Base-by-base conservation (phyloP, 345 rosid species). In the Melastoma malabathricum region DNA sequence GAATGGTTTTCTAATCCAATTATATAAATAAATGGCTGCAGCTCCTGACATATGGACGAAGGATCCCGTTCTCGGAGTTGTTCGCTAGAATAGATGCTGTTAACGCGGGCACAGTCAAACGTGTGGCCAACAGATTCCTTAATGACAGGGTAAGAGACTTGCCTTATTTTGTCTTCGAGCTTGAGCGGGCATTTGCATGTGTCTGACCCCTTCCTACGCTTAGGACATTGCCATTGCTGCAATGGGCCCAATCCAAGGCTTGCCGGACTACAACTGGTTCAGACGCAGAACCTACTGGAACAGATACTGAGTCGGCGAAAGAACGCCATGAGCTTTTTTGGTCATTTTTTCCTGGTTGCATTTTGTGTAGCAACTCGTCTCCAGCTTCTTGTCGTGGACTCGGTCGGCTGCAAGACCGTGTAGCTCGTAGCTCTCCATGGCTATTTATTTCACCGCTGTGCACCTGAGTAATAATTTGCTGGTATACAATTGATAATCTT, bases 251-350 rank as follows among this genome's bases (percentile, higher is more conserved):
- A 71, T 93, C 75, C 94, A 81, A 61, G 77, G 74, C 14, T 65
- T 93, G 66, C 96, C 85, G 0, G 94, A 93, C 65, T 93, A 93
- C 81, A 88, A 83, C 76, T 85, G 92, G 85, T 93, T 93, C 89
- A 78, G 97, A 74, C 97, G 99, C 74, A 77, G 97, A 60, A 88
- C 99, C 57, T 93, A 85, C 89, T 75, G 83, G 89, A 80, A 79
- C 85, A 78, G 99, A 22, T 85, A 93, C 78, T 93, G 76, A 63
- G 62, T 15, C 19, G 3, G 9, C 7, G 2, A 34, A 34, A 8
- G 9, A 8, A 34, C 12, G 41, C 41, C 12, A 2, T 34, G 41
- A 34, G 41, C n/a, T 48, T 48, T 48, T 48, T 46, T 22, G 25
- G 38, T 29, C 38, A 29, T 29, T 10, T 29, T 34, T 34, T 7